Percentiles rank a stretch among this genome's conserved stretches.
These are phyloP conservation scores for Dissophora globulifera DNA, from an alignment of 192 early-diverging fungal genomes.

Conservation along the genomic window DNA sequence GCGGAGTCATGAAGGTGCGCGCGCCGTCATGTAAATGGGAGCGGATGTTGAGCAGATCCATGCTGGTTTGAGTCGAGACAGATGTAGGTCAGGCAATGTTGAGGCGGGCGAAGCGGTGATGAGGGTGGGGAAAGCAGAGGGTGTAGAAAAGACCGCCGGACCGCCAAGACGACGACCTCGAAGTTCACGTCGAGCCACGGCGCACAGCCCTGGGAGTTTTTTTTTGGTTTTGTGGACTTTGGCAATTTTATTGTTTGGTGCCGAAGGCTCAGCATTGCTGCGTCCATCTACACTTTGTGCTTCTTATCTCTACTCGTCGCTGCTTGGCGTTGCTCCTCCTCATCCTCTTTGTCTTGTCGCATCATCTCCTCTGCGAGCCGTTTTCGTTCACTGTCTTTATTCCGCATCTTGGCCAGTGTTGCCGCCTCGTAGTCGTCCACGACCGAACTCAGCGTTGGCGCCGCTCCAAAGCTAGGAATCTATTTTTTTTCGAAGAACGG, in stretches of 20 bases:
- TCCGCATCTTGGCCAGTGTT: slow-evolving; percentile 58
- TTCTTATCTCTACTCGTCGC: slow-evolving; percentile 13
- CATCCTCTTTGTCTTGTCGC: slow-evolving; percentile 34
- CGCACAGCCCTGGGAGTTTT: slow-evolving; percentile 13
- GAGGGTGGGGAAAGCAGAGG: not conserved
- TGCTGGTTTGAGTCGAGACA: not conserved
- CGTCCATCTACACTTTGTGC: slow-evolving; percentile 12
- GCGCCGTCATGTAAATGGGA: slow-evolving; percentile 33
- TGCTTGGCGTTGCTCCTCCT: slow-evolving; percentile 19
- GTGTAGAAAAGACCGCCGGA: not conserved
- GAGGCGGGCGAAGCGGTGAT: no score
- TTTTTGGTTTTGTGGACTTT: slow-evolving; percentile 5
- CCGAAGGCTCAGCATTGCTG: no score
- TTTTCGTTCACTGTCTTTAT: slow-evolving; percentile 53
- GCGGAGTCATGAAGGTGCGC: slow-evolving; percentile 35
- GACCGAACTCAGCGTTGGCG: slow-evolving; percentile 19
- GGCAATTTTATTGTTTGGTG: not conserved
- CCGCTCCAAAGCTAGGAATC: slow-evolving; percentile 15
- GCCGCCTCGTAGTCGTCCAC: slow-evolving; percentile 58
- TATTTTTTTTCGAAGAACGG: not conserved
- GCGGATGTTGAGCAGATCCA: slow-evolving; percentile 35
- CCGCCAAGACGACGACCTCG: no score
- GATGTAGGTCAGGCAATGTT: not conserved
- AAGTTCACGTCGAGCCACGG: no score
- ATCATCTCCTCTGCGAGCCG: slow-evolving; percentile 49